phyloP scores from a whole-genome alignment of 1,284 basidiomycete species.

The Leccinum fallax region DNA sequence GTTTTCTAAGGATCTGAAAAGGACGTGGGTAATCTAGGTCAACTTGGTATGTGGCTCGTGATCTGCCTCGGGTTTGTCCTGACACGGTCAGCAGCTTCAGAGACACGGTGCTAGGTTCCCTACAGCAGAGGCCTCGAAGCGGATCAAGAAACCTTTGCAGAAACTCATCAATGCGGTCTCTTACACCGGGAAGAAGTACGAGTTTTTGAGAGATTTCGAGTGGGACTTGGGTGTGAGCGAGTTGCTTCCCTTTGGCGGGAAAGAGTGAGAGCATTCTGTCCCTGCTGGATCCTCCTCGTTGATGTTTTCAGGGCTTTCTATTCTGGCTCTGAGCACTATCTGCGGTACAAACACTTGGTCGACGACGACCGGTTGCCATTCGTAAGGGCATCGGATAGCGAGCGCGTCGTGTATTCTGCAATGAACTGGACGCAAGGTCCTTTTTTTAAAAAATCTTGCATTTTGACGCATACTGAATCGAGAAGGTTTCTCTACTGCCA shows the following conservation, averaged over 20 bases:
- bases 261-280: slow-evolving; percentile 53
- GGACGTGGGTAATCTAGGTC: slow-evolving; percentile 40
- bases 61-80: slow-evolving; percentile 1
- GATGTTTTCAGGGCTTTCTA: slow-evolving; percentile 46
- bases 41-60: slow-evolving; percentile 53
- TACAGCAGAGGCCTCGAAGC: slow-evolving; percentile 49
- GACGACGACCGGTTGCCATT: slow-evolving; percentile 55
- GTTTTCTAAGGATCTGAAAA: neutral
- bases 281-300: neutral
- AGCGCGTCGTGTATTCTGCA: slow-evolving; percentile 68
- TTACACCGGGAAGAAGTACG: slow-evolving; percentile 51
- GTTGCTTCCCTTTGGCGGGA: slow-evolving; percentile 69
- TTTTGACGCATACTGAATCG: neutral
- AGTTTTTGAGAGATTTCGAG: slow-evolving; percentile 64
- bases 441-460: neutral
- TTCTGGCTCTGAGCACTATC: slow-evolving; percentile 50
- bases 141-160: slow-evolving; percentile 51
- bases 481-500: slow-evolving; percentile 56
- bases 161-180: slow-evolving; percentile 52
- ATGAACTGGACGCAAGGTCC: slow-evolving; percentile 71
- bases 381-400: slow-evolving; percentile 60
- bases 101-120: slow-evolving; percentile 85
- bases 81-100: slow-evolving; percentile 59
- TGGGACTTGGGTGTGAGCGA: slow-evolving; percentile 62
- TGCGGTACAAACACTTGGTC: slow-evolving; percentile 56